A percentile compares a stretch with the other conserved stretches of the same genome.
phyloP scores from a whole-genome alignment of 2,329 filamentous ascomycete genomes.

The Clarireedia monteithiana region DNA sequence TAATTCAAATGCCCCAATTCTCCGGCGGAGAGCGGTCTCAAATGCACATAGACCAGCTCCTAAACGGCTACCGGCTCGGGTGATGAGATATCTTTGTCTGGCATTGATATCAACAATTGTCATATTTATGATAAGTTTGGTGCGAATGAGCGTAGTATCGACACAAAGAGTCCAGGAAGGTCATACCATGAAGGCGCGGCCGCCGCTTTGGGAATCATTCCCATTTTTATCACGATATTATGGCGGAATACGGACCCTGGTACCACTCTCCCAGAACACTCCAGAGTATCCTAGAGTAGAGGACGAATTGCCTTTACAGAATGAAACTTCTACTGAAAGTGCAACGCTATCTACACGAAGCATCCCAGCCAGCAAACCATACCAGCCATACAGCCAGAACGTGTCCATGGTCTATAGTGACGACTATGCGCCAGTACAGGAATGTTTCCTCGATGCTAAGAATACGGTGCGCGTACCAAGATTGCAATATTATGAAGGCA shows the following conservation, averaged over 20 bases:
- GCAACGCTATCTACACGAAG: conserved; percentile 31
- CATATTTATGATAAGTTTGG: conserved; percentile 68
- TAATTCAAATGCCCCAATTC: conserved; percentile 25
- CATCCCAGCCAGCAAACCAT: conserved; percentile 44
- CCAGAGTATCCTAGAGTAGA: conserved; percentile 72
- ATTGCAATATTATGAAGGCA: conserved; percentile 67
- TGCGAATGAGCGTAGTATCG: conserved; percentile 65
- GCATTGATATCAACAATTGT: conserved; percentile 61
- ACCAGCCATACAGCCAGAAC: conserved; percentile 54
- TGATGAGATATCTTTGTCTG: conserved; percentile 72
- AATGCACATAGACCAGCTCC: conserved; percentile 12
- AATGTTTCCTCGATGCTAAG: conserved; percentile 71
- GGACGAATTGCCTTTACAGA: conserved; percentile 46
- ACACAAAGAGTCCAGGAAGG: conserved; percentile 52
- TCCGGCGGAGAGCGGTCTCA: conserved; percentile 20
- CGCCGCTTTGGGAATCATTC: conserved; percentile 74
- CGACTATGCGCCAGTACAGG: conserved; percentile 46
- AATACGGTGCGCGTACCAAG: conserved; percentile 59
- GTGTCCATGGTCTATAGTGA: conserved; percentile 39
- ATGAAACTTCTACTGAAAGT: conserved; percentile 26
- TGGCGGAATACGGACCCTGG: conserved; percentile 71
- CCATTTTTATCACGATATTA: conserved; percentile 83
- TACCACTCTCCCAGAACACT: conserved; percentile 55
- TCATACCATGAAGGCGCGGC: conserved; percentile 52
- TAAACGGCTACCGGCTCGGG: conserved; percentile 53